Base-by-base conservation (phyloP, 257 asterid genomes). In the Oldenlandia corymbosa region DNA sequence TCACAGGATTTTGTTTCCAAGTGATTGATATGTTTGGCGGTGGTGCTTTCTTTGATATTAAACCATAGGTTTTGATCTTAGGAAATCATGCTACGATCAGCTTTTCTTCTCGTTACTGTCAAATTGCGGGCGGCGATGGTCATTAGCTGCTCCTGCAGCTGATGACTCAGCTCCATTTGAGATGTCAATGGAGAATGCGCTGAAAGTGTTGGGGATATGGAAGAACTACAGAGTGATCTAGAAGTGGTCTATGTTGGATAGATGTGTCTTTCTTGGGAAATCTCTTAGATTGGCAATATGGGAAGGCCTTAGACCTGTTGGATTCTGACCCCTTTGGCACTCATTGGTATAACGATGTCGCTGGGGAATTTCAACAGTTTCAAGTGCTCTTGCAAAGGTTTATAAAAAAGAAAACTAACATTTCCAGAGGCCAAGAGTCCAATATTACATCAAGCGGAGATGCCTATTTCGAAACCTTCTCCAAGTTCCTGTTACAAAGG, bases 181-280 rank as follows among this genome's bases (percentile, higher is more conserved):
- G n/a, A n/a, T n/a, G n/a, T n/a, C n/a, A n/a, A n/a, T n/a, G n/a
- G n/a, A n/a, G n/a, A n/a, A n/a, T n/a, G n/a, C n/a, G n/a, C n/a
- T n/a, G n/a, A n/a, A n/a, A n/a, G n/a, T n/a, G n/a, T n/a, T n/a
- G n/a, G n/a, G n/a, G n/a, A n/a, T 24, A 65, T 89, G 53, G 70
- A 79, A 65, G 99, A 93, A 73, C 45, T 90, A 63, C 78, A 88
- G 73, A 81, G 90, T 28, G 97, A 93, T 70, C 81, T 93, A 4
- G 99, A 93, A 69, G 81, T 77, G 46, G 90, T 93, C 2, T 93
- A 93, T 64, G 94, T 90, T 2, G 99, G 95, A 18, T 96, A 90
- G 50, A 78, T 81, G 85, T 90, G 99, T 71, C 95, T 90, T 52
- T 93, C 99, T 0, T 93, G 99, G 99, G 99, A 93, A 67, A 75